These are phyloP conservation scores for Ambrosia trifida DNA, from an alignment of 129 eudicot species.

Conservation along the genomic window DNA sequence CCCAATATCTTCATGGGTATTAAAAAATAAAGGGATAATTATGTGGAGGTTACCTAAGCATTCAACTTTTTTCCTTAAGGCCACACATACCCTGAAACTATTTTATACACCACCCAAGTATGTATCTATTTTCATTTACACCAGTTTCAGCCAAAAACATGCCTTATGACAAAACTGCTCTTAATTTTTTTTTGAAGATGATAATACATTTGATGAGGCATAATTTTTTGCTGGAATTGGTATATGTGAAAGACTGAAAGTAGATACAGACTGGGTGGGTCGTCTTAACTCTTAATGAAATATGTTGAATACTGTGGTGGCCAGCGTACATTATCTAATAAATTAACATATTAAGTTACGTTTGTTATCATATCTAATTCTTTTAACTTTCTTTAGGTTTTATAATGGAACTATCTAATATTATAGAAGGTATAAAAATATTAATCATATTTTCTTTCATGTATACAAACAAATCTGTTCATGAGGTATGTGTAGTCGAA, in stretches of 20 bases:
- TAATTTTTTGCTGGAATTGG: too few relatives aligned
- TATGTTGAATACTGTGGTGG: too few relatives aligned
- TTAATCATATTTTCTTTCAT: not conserved
- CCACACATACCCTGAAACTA: not conserved
- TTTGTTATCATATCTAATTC: not conserved
- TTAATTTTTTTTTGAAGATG: not conserved
- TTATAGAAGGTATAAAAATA: not conserved
- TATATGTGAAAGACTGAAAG: too few relatives aligned
- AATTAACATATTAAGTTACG: not conserved
- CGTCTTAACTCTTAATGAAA: not conserved
- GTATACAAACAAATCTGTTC: constrained; percentile 11
- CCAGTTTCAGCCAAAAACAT: not conserved
- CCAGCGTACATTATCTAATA: not conserved
- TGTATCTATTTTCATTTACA: too few relatives aligned
- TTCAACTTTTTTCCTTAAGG: not conserved
- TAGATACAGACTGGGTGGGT: not conserved
- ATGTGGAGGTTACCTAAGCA: not conserved
- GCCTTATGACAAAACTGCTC: not conserved
- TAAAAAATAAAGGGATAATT: too few relatives aligned
- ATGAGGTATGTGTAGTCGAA: not conserved
- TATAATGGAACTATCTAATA: not conserved
- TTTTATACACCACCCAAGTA: not conserved
- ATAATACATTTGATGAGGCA: not conserved
- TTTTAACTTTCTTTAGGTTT: not conserved
- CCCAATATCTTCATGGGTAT: too few relatives aligned